Evolutionary conservation across 768 basidiomycete genomes (phyloP).

Genomic region (Termitomyces sp.): DNA sequence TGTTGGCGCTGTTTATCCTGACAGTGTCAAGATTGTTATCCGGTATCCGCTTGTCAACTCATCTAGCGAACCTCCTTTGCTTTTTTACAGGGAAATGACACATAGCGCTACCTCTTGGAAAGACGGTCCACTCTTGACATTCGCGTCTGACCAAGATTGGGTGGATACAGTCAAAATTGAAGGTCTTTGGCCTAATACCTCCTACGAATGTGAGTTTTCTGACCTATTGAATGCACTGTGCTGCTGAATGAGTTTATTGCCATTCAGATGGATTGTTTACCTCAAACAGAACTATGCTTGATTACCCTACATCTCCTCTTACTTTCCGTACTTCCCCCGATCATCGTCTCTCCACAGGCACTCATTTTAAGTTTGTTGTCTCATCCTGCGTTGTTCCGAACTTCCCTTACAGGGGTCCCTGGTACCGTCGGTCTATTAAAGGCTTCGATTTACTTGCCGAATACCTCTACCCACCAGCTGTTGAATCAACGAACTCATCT

Average conservation of each 20-base stretch:
- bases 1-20: conserved; percentile 68
- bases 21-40: conserved; percentile 59
- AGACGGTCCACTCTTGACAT: conserved; percentile 49
- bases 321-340: conserved; percentile 77
- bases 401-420: conserved; percentile 66
- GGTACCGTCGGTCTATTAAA: conserved; percentile 49
- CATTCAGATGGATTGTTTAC: conserved; percentile 41
- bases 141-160: conserved; percentile 54
- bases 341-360: conserved; percentile 49
- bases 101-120: conserved; percentile 42
- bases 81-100: conserved; percentile 44
- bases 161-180: conserved; percentile 49
- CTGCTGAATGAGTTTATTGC: conserved; percentile 4
- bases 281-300: conserved; percentile 44
- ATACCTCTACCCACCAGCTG: conserved; percentile 40
- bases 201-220: conserved; percentile 61
- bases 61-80: conserved; percentile 31
- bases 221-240: not conserved
- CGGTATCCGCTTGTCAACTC: conserved; percentile 49
- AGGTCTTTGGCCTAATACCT: conserved; percentile 66
- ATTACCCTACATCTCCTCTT: conserved; percentile 51
- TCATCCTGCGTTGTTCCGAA: conserved; percentile 69
- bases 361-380: conserved; percentile 67
- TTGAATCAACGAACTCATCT: conserved; percentile 9
- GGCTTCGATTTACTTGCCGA: conserved; percentile 66